Base-by-base conservation (phyloP, 257 asterid genomes). In the Salvia hispanica region DNA sequence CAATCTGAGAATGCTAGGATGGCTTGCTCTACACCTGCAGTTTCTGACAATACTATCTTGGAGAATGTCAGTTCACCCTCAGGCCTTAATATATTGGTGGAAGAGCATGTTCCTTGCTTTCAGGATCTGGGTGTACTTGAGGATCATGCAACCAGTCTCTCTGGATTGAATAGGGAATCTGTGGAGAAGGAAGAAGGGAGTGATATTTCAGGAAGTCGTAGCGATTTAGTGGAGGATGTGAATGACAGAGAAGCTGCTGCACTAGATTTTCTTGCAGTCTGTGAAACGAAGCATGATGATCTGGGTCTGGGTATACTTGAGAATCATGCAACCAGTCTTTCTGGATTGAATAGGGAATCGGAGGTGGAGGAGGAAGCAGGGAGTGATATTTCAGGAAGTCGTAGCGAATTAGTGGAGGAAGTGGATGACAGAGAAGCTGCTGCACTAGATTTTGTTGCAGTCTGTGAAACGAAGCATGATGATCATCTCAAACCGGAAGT, bases 41-140 rank as follows among this genome's bases (percentile, higher is more conserved):
- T 52, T 70, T 62, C 77, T 13, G 75, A 75, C 68, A 55, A 71
- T 54, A 56, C 70, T 73, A 66, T 16, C 25, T 15, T 1, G 40
- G 79, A 18, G 39, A 66, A 53, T 72, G 74, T 37, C 44, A 39
- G 37, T 66, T 76, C 73, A 67, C 74, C 75, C 53, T 73, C 74
- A 62, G 76, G 71, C 74, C 42, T 58, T 56, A 65, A 68, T 61
- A 50, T 62, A 28, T 43, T 64, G 70, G 82, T 53, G 28, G 67
- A 74, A 66, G 88, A 66, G 69, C 69, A 77, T 9, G 62, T 57
- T 42, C 74, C 76, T 71, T 63, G 53, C 76, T 57, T 52, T 64
- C 79, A 60, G 69, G 76, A 70, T 76, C 70, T 65, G 47, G 75
- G 58, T 77, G 83, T 33, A 71, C 65, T 73, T 62, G 78, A 74